phyloP scores from a whole-genome alignment of 2,329 filamentous ascomycete genomes.

The Aspergillus puulaauensis region DNA sequence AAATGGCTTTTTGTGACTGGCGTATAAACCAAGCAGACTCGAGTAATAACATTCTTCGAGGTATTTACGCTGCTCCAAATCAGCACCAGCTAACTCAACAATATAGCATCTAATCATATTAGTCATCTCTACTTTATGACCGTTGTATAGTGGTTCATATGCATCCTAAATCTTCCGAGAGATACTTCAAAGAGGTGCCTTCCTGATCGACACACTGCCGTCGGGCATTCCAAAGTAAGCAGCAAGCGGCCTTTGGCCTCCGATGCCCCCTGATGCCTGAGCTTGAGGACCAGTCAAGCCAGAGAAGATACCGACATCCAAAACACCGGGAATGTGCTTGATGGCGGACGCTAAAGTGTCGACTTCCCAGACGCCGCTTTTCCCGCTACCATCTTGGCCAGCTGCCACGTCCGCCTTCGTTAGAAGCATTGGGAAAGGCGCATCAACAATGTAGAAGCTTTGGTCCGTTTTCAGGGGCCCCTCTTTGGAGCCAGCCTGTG shows the following conservation, averaged over 20 bases:
- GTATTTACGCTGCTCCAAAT: slow-evolving; percentile 7
- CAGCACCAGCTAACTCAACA: slow-evolving; percentile 7
- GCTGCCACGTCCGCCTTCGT: slow-evolving; percentile 57
- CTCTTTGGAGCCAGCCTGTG: slow-evolving; percentile 72
- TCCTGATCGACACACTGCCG: slow-evolving; percentile 62
- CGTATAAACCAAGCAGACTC: slow-evolving; percentile 1
- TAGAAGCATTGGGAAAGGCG: slow-evolving; percentile 75
- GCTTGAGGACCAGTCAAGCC: slow-evolving; percentile 75
- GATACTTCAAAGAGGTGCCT: slow-evolving; percentile 29
- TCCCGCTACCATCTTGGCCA: slow-evolving; percentile 53
- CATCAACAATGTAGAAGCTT: slow-evolving; percentile 86
- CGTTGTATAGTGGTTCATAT: background rate
- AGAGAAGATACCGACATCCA: slow-evolving; percentile 89
- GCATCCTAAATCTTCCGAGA: background rate
- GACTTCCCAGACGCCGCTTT: slow-evolving; percentile 76
- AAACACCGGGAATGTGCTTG: slow-evolving; percentile 78
- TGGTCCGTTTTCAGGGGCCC: slow-evolving; percentile 85
- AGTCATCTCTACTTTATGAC: slow-evolving; percentile 11
- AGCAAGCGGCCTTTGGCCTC: slow-evolving; percentile 86
- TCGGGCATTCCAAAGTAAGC: slow-evolving; percentile 93
- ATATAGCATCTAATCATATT: slow-evolving; percentile 21
- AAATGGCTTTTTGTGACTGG: slow-evolving; percentile 15
- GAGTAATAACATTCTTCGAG: background rate
- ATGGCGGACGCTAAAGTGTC: slow-evolving; percentile 70
- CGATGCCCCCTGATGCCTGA: slow-evolving; percentile 58